Evolutionary conservation across 345 rosid species (phyloP), one percentile per base, ranked within the genome.

Genomic region (Linum trigynum): DNA sequence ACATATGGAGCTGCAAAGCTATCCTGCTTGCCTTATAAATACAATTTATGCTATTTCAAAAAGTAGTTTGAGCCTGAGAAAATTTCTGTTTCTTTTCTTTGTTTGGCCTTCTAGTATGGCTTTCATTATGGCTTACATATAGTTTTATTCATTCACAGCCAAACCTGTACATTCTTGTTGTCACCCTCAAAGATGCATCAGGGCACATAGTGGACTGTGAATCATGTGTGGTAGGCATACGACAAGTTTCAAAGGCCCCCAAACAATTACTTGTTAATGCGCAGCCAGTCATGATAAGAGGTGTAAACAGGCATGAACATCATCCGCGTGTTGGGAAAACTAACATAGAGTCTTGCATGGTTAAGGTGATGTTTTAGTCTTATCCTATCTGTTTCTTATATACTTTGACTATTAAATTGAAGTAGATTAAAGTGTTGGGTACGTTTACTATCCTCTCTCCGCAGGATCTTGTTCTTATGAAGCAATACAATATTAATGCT

Each of bases 291-390:
- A 73, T 82, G 48, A 85, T 94, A 55, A 88, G 89, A 85, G 99
- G 99, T 63, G 97, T 85, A 71, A 94, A 94, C 82, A 85, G 99
- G 82, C 99, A 94, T 67, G 99, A 94, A 71, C 99, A 94, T 84
- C 99, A 94, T 78, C 99, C 99, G 41, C 86, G 99, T 66, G 63
- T 94, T 50, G 99, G 99, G 75, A 94, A 94, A 86, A 86, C 92
- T 45, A 94, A 90, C 78, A 80, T 90, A 45, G 99, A 94, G 74
- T 82, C 99, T 39, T 94, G 99, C 82, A 90, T 94, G 96, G 82
- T 94, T 74, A 90, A 88, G 96, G 99, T 94, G 45, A 63, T n/a
- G 15, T 17, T 64, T 53, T 59, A 15, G 55, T 62, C 57, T 65
- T 62, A 23, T 69, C 58, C 58, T 57, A 16, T 75, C 66, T 35